These are phyloP conservation scores for Colletotrichum karsti DNA, from an alignment of 2,329 filamentous ascomycete genomes.

Conservation along the genomic window DNA sequence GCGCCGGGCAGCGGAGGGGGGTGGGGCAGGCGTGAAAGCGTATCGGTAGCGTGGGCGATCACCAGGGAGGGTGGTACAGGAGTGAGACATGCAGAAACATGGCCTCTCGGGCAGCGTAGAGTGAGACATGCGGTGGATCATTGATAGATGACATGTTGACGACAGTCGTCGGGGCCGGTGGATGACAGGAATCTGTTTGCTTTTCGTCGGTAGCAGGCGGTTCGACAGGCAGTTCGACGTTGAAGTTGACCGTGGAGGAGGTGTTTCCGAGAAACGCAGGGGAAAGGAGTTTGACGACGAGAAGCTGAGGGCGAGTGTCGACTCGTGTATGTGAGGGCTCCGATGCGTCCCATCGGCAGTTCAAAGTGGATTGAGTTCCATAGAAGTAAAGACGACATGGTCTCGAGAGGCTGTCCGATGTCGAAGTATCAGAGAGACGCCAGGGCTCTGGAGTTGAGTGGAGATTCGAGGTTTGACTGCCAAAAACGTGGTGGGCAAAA, in stretches of 20 bases:
- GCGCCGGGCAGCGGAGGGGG: slow-evolving; percentile 26
- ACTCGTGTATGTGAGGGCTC: slow-evolving; percentile 18
- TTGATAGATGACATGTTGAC: slow-evolving; percentile 33
- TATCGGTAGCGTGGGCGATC: slow-evolving; percentile 30
- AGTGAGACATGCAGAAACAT: slow-evolving; percentile 42
- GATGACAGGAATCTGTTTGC: background rate
- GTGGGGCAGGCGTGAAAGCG: slow-evolving; percentile 31
- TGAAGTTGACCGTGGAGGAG: background rate
- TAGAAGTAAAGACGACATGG: background rate
- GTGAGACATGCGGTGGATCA: slow-evolving; percentile 46
- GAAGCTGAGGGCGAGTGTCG: background rate
- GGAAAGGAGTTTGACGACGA: background rate
- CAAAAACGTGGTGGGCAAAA: slow-evolving; percentile 11
- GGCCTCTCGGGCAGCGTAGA: slow-evolving; percentile 43
- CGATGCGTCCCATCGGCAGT: slow-evolving; percentile 18
- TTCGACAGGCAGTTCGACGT: background rate
- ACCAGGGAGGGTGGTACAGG: slow-evolving; percentile 26
- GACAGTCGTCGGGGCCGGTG: slow-evolving; percentile 6
- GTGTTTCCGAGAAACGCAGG: slow-evolving; percentile 7
- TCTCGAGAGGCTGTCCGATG: background rate
- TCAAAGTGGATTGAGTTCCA: background rate
- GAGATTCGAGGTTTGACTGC: background rate
- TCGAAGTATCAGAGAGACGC: background rate
- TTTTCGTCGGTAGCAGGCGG: slow-evolving; percentile 11
- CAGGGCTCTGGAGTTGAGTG: background rate